Base-by-base conservation (phyloP, 176 grass and related monocot species). In the Saccharum spontaneum region DNA sequence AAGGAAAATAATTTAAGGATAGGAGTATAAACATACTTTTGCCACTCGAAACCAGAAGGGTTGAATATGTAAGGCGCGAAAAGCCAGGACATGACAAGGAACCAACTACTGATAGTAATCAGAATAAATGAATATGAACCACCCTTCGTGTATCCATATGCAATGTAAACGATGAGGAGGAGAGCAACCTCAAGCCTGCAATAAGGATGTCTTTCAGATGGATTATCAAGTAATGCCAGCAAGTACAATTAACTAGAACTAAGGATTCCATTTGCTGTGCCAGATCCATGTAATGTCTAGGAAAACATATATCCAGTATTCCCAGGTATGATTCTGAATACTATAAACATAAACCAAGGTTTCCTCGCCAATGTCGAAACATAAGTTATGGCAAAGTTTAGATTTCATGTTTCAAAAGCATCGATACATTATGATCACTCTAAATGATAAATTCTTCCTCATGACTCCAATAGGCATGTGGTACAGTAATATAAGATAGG, bases 61-160 rank as follows among this genome's bases (percentile, higher is more conserved):
- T 98, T 98, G 90, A 98, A 98, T 89, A 98, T 93, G 88, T 98
- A 98, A 30, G 93, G 96, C 6, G 96, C 96, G 18, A 95, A 98
- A 65, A 98, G 89, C 96, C 96, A 98, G 34, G 96, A 98, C 36
- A 98, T 54, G 45, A 98, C 96, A 64, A 98, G 78, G 72, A 98
- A 37, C 96, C 96, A 98, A 90, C 96, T 98, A 77, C 96, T 95
- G 78, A 90, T 83, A 72, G 96, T 98, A 49, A 98, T 63, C 66
- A 98, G 93, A 76, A 98, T 94, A 86, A 95, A 98, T 26, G 96
- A 87, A 60, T 93, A 94, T 70, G 93, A 80, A 74, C 96, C 96
- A 0, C 84, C 86, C 69, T 92, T 90, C 0, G 88, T 95, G 69
- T 95, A 98, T 15, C 96, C 96, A 90, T 98, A 98, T 9, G 96